Conservation (phyloP, 305 asterid genomes). For the Fraxinus floribunda region DNA sequence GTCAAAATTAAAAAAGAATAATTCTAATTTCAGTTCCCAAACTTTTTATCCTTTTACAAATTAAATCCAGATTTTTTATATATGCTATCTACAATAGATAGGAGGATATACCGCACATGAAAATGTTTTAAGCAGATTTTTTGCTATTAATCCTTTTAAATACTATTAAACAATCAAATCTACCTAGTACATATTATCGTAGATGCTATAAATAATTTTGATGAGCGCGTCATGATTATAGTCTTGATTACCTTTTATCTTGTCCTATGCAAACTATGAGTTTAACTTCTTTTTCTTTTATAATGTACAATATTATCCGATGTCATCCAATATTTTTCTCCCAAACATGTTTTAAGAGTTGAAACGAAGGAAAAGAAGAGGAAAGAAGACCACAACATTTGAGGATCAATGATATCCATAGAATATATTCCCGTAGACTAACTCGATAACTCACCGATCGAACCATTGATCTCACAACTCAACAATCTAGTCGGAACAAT, state of each 20-base stretch:
- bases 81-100: too few species aligned
- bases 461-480: background rate
- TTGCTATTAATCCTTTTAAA: too few species aligned
- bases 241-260: background rate
- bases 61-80: too few species aligned
- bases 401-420: background rate
- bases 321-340: background rate
- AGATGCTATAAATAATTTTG: background rate
- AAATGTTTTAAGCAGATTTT: too few species aligned
- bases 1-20: too few species aligned
- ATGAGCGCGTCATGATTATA: background rate
- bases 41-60: too few species aligned
- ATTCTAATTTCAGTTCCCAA: too few species aligned
- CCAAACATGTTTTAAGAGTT: background rate
- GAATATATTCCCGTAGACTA: background rate
- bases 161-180: background rate
- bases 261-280: background rate
- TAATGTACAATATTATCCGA: too few species aligned
- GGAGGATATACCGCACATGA: too few species aligned
- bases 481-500: background rate
- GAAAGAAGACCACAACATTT: background rate
- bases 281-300: background rate
- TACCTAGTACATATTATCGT: background rate
- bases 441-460: background rate
- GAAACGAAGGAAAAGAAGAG: background rate